Evolutionary conservation across 2,329 filamentous ascomycete genomes (phyloP), one percentile per base, ranked within the genome.

Genomic region (Lachnellula occidentalis): DNA sequence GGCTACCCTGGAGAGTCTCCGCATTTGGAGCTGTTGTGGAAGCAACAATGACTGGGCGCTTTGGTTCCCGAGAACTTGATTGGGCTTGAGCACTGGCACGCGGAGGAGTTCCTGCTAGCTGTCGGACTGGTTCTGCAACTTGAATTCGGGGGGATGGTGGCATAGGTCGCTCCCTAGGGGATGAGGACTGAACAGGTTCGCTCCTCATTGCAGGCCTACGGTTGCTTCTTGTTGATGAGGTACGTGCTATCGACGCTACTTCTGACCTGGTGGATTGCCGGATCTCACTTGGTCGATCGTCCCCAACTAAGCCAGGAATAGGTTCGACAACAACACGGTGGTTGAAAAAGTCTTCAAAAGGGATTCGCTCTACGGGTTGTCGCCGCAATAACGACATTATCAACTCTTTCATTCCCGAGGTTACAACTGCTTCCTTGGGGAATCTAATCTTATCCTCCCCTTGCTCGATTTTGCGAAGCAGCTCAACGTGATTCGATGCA

Each of bases 401-500:
- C 17, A 96, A 75, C 21, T 79, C 77, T 71, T 95, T 96, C 73
- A 96, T 83, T 9, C 88, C 86, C 47, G 85, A 73, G 61, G 83
- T 92, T 56, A 89, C 82, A 48, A 81, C 76, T 34, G 83, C 80
- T 48, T 91, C 88, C 63, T 83, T 82, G 0, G 87, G 83, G 63
- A 97, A 97, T 60, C 80, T 84, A 71, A 97, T 95, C 58, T 82
- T 78, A 68, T 97, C 92, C 59, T 95, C 87, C 17, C 87, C 85
- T 57, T 86, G 86, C 70, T 97, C 92, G 61, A 99, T 99, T 74
- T 88, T 94, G 58, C 90, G 84, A 43, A 97, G 79, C 36, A 99
- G 76, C 69, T 99, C 94, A 41, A 99, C 92, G 67, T 99, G 94
- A 68, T 99, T 97, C 53, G 83, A 84, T 34, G 94, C 94, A 61